phyloP scores from a whole-genome alignment of 257 asterid species.

The Solanum chaucha region DNA sequence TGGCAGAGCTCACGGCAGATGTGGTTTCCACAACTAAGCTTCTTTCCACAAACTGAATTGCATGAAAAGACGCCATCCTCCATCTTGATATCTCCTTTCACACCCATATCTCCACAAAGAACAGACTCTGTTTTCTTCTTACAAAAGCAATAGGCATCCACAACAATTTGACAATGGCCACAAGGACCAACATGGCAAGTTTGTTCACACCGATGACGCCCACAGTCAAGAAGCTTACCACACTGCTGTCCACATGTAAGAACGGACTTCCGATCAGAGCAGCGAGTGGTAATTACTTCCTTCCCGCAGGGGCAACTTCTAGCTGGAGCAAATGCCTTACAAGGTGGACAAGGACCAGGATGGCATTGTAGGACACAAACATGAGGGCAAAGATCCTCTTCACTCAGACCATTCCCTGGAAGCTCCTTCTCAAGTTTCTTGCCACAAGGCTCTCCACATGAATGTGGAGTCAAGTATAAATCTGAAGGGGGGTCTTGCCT shows the following conservation, averaged over 20 bases:
- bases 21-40: conserved; percentile 72
- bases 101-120: conserved; percentile 68
- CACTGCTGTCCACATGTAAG: conserved; percentile 85
- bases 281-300: conserved; percentile 75
- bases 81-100: conserved; percentile 60
- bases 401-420: conserved; percentile 43
- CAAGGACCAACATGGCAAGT: conserved; percentile 89
- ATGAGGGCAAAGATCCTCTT: conserved; percentile 90
- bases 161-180: conserved; percentile 60
- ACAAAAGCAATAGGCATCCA: conserved; percentile 88
- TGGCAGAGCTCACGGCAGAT: conserved; percentile 66
- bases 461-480: conserved; percentile 91
- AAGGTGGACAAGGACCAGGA: conserved; percentile 99
- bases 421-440: conserved; percentile 69
- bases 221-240: conserved; percentile 81
- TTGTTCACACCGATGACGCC: conserved; percentile 61
- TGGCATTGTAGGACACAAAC: conserved; percentile 92
- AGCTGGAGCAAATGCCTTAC: conserved; percentile 96
- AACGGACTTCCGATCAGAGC: conserved; percentile 78
- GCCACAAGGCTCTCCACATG: conserved; percentile 98
- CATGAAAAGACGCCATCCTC: conserved; percentile 86
- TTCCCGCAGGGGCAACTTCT: conserved; percentile 85
- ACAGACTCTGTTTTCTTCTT: conserved; percentile 61
- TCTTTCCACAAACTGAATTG: conserved; percentile 48
- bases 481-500: conserved; percentile 89